These are phyloP conservation scores for Rhynchosporium secalis DNA, from an alignment of 2,329 filamentous ascomycete genomes.

Conservation along the genomic window DNA sequence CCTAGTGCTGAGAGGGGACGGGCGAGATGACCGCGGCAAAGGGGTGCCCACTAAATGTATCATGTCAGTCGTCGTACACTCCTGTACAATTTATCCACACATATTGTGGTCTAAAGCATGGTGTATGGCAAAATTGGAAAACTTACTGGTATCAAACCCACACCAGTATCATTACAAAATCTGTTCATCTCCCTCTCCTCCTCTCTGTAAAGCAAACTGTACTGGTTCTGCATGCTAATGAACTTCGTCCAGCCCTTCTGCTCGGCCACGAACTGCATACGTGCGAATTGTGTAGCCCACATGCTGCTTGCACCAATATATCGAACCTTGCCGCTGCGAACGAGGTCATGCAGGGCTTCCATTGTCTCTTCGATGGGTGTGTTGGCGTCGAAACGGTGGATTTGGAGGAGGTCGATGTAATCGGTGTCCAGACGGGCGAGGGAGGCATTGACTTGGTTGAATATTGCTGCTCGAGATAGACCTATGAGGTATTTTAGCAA, in stretches of 20 bases:
- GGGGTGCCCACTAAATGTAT: conserved; percentile 38
- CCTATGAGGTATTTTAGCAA: conserved; percentile 41
- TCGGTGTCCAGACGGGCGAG: conserved; percentile 53
- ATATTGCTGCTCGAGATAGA: conserved; percentile 63
- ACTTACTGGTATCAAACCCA: conserved; percentile 43
- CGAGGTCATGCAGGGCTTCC: conserved; percentile 60
- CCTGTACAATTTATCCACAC: conserved; percentile 8
- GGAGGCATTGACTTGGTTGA: conserved; percentile 63
- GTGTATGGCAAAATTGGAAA: not conserved
- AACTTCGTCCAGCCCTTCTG: conserved; percentile 57
- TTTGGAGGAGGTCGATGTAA: conserved; percentile 62
- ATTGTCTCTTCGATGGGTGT: conserved; percentile 61
- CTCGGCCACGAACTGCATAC: conserved; percentile 52
- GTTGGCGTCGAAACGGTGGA: conserved; percentile 56
- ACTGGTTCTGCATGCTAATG: conserved; percentile 57
- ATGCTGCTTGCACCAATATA: conserved; percentile 55
- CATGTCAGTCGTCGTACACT: not conserved
- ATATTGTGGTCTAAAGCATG: no score
- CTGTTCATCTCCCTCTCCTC: conserved; percentile 51
- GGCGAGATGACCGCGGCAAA: conserved; percentile 40
- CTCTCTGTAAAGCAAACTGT: conserved; percentile 57
- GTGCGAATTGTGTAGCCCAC: conserved; percentile 51
- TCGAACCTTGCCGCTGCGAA: conserved; percentile 56
- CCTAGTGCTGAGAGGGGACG: conserved; percentile 33
- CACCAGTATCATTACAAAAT: conserved; percentile 47